phyloP scores from a whole-genome alignment of 257 asterid genomes.

The Cinchona pubescens region DNA sequence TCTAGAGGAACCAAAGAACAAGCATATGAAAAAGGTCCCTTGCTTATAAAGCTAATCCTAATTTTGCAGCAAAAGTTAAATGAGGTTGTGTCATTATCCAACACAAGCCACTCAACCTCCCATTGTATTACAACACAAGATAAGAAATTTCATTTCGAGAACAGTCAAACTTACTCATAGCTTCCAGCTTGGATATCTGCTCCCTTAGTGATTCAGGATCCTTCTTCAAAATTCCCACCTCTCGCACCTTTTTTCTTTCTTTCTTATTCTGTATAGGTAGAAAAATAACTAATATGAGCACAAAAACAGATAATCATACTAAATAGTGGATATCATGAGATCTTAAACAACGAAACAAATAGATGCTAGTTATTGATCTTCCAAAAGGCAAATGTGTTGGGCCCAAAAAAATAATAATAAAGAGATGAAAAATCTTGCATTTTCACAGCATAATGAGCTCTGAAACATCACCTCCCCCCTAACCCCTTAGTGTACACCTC shows the following conservation, averaged over 20 bases:
- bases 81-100: background rate
- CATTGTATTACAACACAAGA: background rate
- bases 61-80: background rate
- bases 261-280: constrained; percentile 64
- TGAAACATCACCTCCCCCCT: background rate
- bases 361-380: background rate
- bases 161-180: constrained; percentile 58
- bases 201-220: constrained; percentile 80
- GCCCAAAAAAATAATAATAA: too few species aligned
- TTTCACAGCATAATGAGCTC: background rate
- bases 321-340: background rate
- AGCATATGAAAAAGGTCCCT: background rate
- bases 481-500: background rate
- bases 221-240: constrained; percentile 90
- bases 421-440: background rate
- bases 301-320: background rate
- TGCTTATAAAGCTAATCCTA: background rate
- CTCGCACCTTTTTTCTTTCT: constrained; percentile 95
- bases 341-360: background rate
- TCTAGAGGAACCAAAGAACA: background rate
- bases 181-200: constrained; percentile 81
- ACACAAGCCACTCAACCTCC: background rate
- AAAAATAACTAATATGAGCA: constrained; percentile 11
- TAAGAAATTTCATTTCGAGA: background rate
- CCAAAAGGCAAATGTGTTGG: background rate